A percentile compares a stretch with the other conserved stretches of the same genome.
Evolutionary conservation across 257 asterid genomes (phyloP).

Genomic region (Solanum rostratum): DNA sequence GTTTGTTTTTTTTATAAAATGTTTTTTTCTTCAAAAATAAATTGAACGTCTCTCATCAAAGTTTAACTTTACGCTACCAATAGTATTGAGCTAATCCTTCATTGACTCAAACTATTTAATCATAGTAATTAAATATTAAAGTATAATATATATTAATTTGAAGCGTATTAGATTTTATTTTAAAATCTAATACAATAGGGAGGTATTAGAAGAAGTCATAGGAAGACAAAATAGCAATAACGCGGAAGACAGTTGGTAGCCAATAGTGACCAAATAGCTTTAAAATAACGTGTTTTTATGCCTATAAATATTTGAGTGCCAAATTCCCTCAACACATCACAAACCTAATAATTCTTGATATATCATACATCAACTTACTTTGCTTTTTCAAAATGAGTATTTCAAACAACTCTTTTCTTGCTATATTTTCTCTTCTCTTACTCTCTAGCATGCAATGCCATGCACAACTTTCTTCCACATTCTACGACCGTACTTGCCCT

Average conservation of each 20-base stretch:
- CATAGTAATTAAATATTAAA: no score
- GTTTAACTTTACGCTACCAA: no score
- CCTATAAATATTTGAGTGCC: background rate
- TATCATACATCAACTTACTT: background rate
- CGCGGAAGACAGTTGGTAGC: background rate
- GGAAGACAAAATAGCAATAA: background rate
- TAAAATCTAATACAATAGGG: no score
- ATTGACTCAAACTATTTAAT: background rate
- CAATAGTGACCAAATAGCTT: background rate
- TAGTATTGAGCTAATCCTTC: no score
- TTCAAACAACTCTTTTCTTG: background rate
- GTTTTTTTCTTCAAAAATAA: no score
- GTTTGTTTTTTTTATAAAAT: no score
- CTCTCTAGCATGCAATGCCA: background rate
- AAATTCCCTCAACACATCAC: background rate
- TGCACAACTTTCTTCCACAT: background rate
- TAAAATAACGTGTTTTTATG: background rate
- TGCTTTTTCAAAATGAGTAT: background rate
- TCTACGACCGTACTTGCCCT: background rate
- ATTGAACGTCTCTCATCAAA: no score
- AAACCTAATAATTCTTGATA: background rate
- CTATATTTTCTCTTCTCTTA: background rate
- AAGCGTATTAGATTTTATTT: no score
- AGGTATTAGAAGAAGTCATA: background rate
- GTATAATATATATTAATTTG: background rate